Conservation (phyloP, 257 asterid species). For the Haberlea rhodopensis region DNA sequence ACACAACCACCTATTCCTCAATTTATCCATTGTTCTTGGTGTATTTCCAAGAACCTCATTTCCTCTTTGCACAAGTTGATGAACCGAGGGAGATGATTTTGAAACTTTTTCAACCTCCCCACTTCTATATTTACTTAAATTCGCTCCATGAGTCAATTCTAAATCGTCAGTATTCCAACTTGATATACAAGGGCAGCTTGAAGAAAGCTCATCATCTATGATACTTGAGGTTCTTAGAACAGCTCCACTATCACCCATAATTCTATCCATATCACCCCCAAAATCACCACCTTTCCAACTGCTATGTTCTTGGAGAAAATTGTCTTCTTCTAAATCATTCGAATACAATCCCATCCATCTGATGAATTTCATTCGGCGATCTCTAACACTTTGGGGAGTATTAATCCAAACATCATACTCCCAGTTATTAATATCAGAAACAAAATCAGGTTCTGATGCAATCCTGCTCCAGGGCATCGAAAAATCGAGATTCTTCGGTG, state of each 20-base stretch:
- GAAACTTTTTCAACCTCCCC: slow-evolving; percentile 26
- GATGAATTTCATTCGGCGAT: slow-evolving; percentile 61
- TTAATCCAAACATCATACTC: slow-evolving; percentile 64
- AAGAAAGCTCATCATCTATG: slow-evolving; percentile 47
- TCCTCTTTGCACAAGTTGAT: slow-evolving; percentile 31
- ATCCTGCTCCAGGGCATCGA: slow-evolving; percentile 70
- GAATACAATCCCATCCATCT: slow-evolving; percentile 50
- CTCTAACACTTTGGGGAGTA: slow-evolving; percentile 65
- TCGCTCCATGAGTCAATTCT: slow-evolving; percentile 30
- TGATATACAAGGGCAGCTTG: slow-evolving; percentile 42
- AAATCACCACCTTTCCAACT: slow-evolving; percentile 23
- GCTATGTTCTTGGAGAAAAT: slow-evolving; percentile 17
- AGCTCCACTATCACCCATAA: slow-evolving; percentile 50
- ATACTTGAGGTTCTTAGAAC: slow-evolving; percentile 44
- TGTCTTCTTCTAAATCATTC: slow-evolving; percentile 28
- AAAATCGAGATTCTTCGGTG: slow-evolving; percentile 52
- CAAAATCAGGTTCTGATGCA: slow-evolving; percentile 38
- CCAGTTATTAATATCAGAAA: slow-evolving; percentile 30
- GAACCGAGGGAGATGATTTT: slow-evolving; percentile 27
- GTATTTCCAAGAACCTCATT: slow-evolving; percentile 25
- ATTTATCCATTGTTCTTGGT: slow-evolving; percentile 32
- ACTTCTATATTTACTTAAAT: slow-evolving; percentile 26
- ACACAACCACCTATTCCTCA: slow-evolving; percentile 50
- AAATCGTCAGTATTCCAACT: slow-evolving; percentile 41
- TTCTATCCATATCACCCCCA: slow-evolving; percentile 35